Conservation (phyloP, 2,329 filamentous ascomycete species). For the Aspergillus novoparasiticus region DNA sequence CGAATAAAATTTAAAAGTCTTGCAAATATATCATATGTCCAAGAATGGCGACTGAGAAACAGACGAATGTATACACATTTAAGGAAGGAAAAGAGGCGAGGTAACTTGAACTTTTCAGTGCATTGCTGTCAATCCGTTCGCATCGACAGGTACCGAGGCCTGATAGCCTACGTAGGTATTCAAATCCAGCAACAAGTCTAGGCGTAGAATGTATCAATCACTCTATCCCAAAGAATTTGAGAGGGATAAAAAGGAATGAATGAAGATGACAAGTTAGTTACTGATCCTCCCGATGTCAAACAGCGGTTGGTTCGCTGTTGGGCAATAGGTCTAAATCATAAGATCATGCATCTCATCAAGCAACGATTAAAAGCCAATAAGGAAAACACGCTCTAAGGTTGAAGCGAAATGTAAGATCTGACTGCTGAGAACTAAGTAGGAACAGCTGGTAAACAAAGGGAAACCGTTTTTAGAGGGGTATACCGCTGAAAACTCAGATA, state of each 20-base stretch:
- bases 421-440: constrained; percentile 15
- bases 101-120: background rate
- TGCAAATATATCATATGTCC: background rate
- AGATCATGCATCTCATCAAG: constrained; percentile 22
- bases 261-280: constrained; percentile 8
- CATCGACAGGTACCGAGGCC: background rate
- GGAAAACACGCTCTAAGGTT: constrained; percentile 11
- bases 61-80: background rate
- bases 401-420: constrained; percentile 11
- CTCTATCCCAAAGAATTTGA: background rate
- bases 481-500: constrained; percentile 34
- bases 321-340: constrained; percentile 14
- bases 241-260: constrained; percentile 5
- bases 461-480: constrained; percentile 33
- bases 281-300: constrained; percentile 2
- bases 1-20: background rate
- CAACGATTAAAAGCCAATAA: constrained; percentile 11
- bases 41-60: background rate
- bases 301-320: background rate
- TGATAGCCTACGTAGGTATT: background rate
- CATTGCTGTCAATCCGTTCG: background rate
- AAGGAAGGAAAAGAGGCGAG: background rate
- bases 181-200: constrained; percentile 1
- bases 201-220: constrained; percentile 3
- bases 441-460: constrained; percentile 23